Base-by-base conservation (phyloP, 2,329 filamentous ascomycete species). In the Sporothrix brasiliensis region DNA sequence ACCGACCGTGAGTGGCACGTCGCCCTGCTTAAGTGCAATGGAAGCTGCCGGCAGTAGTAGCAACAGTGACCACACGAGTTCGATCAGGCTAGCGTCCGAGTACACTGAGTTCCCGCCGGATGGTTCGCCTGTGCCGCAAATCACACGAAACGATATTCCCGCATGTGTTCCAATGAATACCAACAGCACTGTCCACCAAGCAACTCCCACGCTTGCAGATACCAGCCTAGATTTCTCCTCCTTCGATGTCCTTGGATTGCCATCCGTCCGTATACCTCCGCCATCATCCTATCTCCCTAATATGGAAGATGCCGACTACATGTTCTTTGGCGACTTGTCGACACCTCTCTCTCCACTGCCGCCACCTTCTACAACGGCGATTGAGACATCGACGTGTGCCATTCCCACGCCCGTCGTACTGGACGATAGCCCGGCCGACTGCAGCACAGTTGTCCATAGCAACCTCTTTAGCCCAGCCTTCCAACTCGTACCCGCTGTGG, bases 281-380 rank as follows among this genome's bases (percentile, higher is more conserved):
- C 63, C 63, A 16, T 66, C 41, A 4, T 39, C 63, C 5, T 66
- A 19, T 7, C 16, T 66, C 16, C 63, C 24, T 11, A 30, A 16
- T 19, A 39, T 52, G 47, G 63, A 66, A 19, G 63, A 52, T 19
- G 11, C 47, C 27, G 47, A 24, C 24, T 52, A 34, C 30, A 52
- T 66, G 47, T 66, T 66, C 30, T 52, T 66, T 6, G 6, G n/a
- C 27, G 47, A 66, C 27, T 6, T 66, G 27, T 50, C 63, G 27
- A 52, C 63, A 24, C 63, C 63, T 3, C 63, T 52, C 4, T 66
- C 47, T 21, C 63, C 27, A 3, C 19, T 50, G 2, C 47, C 24
- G 2, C 27, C 63, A 13, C 13, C 47, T 3, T 52, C 63, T 19
- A 7, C 63, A 30, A 50, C 53, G 19, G 19, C 47, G 4, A 13